phyloP scores from a whole-genome alignment of 768 basidiomycete genomes.

The Piloderma croceum region DNA sequence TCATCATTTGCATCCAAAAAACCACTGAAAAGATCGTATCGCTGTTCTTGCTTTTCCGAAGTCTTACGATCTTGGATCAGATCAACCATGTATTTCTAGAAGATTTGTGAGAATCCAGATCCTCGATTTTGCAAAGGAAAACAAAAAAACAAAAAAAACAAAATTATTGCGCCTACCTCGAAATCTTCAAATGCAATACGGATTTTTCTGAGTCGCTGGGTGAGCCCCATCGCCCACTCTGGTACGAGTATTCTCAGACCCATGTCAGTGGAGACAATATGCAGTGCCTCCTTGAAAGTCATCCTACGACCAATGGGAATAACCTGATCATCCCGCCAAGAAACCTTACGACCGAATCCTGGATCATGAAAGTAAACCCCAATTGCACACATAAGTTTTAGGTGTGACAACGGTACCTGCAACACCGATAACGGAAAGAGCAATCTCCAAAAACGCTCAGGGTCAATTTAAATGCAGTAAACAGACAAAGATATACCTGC shows the following conservation, averaged over 20 bases:
- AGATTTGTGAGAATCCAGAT: too few species aligned
- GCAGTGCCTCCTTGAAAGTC: conserved; percentile 26
- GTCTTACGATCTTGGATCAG: conserved; percentile 26
- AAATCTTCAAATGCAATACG: conserved; percentile 20
- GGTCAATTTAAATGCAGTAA: too few species aligned
- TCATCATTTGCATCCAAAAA: conserved; percentile 29
- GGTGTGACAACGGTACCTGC: too few species aligned
- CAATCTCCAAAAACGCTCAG: too few species aligned
- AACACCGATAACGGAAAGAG: conserved; percentile 31
- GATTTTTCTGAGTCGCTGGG: conserved; percentile 10
- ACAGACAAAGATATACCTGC: too few species aligned
- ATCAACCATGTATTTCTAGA: conserved; percentile 26
- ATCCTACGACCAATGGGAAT: conserved; percentile 27
- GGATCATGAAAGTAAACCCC: not conserved
- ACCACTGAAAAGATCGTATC: conserved; percentile 29
- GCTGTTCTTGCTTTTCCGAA: conserved; percentile 21
- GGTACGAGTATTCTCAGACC: conserved; percentile 15
- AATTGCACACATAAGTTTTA: too few species aligned
- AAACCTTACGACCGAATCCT: conserved; percentile 31
- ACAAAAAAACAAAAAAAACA: too few species aligned
- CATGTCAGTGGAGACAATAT: conserved; percentile 16
- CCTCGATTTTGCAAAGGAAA: too few species aligned
- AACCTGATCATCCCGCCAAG: conserved; percentile 27
- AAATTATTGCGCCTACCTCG: too few species aligned
- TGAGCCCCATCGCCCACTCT: conserved; percentile 15